A percentile compares a stretch with the other conserved stretches of the same genome.
These are phyloP conservation scores for Alnus rubra DNA, from an alignment of 306 rosid species.

Conservation along the genomic window DNA sequence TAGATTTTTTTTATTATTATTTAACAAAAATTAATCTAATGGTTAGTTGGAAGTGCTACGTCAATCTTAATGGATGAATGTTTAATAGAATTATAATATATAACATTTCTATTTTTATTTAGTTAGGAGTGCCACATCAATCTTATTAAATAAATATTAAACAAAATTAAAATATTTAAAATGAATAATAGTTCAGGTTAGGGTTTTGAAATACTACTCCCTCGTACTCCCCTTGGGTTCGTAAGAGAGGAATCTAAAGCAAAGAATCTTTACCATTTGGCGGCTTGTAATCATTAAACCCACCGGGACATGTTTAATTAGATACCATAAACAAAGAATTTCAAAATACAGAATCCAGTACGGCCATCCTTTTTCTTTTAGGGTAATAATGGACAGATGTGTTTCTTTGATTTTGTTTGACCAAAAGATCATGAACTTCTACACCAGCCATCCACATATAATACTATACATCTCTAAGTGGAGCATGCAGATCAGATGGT, in stretches of 20 bases:
- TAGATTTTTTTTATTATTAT: too few species aligned
- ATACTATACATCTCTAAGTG: conserved; percentile 19
- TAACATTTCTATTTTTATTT: too few species aligned
- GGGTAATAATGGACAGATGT: conserved; percentile 6
- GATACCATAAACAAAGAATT: conserved; percentile 8
- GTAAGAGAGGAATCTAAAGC: not conserved
- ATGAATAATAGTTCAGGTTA: too few species aligned
- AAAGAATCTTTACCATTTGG: not conserved
- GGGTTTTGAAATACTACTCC: too few species aligned
- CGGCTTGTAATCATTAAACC: conserved; percentile 26
- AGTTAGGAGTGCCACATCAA: too few species aligned
- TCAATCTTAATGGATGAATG: too few species aligned
- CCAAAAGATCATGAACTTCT: conserved; percentile 9
- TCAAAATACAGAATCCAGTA: not conserved
- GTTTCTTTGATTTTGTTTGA: not conserved
- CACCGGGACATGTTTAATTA: not conserved
- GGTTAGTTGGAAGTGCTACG: too few species aligned
- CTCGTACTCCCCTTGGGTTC: too few species aligned
- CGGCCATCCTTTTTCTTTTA: not conserved
- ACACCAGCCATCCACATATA: conserved; percentile 14
- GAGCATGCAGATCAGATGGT: not conserved
- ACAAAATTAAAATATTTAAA: too few species aligned
- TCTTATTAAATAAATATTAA: too few species aligned
- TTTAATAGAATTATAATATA: too few species aligned
- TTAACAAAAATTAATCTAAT: too few species aligned